Evolutionary conservation across 2,329 filamentous ascomycete species (phyloP), one percentile per base, ranked within the genome.

Genomic region (Ophiostoma sp.): DNA sequence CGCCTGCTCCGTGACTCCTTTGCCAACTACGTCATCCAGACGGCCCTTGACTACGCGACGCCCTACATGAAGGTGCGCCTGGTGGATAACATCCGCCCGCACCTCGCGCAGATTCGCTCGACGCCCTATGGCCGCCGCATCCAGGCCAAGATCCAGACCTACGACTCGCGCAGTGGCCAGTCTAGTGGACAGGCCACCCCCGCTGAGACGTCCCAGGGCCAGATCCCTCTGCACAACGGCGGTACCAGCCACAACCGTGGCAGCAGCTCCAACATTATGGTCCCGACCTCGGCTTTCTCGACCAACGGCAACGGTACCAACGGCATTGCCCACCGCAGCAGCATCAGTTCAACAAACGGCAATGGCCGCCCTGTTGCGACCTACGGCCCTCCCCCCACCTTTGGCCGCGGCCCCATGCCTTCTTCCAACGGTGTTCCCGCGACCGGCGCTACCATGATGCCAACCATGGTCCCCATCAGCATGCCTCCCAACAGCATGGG

Each of bases 11-110:
- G 94, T 57, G 96, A 99, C 82, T 94, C 92, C 0, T 99, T 93
- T 80, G 96, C 94, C 81, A 99, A 99, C 84, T 99, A 99, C 79
- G 96, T 99, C 76, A 93, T 99, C 52, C 96, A 99, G 86, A 99
- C 96, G 52, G 95, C 96, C 36, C 88, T 97, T 77, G 95, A 97
- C 78, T 95, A 93, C 79, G 89, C 93, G 15, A 93, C 94, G 72
- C 86, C 88, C 7, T 86, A 90, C 39, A 91, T 90, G 80, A 94
- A 95, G 83, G 84, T 87, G 74, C 89, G 89, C 64, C 87, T 99
- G 59, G 91, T 97, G 63, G 94, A 98, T 75, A 87, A 88, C 48
- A 94, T 98, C 78, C 93, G 94, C 52, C 94, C 95, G 0, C 91
- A 97, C 75, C 85, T 98, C 52, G 92, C 93, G 3, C 86, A 89